phyloP scores from a whole-genome alignment of 2,329 filamentous ascomycete genomes.

The Gliomastix tumulicola region DNA sequence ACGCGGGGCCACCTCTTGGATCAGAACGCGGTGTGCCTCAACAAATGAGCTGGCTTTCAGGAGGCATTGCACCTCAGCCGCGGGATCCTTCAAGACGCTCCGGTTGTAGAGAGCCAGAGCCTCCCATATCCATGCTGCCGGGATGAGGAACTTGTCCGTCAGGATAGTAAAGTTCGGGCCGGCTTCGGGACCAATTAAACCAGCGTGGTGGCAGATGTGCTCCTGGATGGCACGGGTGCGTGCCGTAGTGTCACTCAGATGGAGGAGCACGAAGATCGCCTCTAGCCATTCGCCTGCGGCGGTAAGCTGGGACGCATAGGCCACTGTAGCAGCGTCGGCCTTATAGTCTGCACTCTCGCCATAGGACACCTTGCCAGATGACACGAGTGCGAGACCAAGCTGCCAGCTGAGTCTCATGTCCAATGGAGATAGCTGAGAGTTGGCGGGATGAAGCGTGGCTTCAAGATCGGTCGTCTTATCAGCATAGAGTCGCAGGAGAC shows the following conservation, averaged over 20 bases:
- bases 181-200: constrained; percentile 53
- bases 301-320: constrained; percentile 59
- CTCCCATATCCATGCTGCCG: constrained; percentile 74
- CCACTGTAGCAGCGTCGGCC: constrained; percentile 58
- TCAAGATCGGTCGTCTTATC: constrained; percentile 53
- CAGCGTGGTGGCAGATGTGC: constrained; percentile 66
- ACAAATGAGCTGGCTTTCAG: constrained; percentile 68
- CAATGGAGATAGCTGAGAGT: constrained; percentile 67
- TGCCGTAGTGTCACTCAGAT: constrained; percentile 57
- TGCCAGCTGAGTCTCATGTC: constrained; percentile 80
- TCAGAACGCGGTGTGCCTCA: constrained; percentile 80
- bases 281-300: constrained; percentile 60
- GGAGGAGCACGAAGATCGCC: constrained; percentile 70
- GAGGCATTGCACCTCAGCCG: constrained; percentile 70
- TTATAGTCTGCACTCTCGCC: constrained; percentile 49
- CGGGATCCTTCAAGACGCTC: constrained; percentile 61
- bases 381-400: constrained; percentile 61
- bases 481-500: constrained; percentile 75
- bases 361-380: constrained; percentile 42
- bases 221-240: constrained; percentile 65
- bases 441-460: constrained; percentile 67
- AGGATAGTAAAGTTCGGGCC: constrained; percentile 52
- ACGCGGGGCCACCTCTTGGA: constrained; percentile 71
- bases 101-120: constrained; percentile 81
- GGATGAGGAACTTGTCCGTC: constrained; percentile 61